These are phyloP conservation scores for Globisporangium apiculatum DNA, from an alignment of 352 stramenopile genomes.

Conservation along the genomic window DNA sequence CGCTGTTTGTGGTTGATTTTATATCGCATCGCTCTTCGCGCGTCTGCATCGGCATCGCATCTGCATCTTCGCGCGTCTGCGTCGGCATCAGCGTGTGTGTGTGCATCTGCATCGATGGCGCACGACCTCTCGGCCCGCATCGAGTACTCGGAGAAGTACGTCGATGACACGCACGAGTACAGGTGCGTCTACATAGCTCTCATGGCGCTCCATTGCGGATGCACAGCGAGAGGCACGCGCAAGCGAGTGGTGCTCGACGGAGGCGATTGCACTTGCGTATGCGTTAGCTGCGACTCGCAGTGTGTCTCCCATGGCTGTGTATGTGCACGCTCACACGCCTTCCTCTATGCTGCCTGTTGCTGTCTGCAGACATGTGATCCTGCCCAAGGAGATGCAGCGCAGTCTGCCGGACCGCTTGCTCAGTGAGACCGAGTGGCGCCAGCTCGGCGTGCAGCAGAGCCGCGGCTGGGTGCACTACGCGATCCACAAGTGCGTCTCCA, in stretches of 20 bases:
- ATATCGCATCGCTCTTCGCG: too few relatives aligned
- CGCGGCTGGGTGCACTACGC: conserved; percentile 99
- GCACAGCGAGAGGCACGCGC: too few relatives aligned
- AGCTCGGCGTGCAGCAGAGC: conserved; percentile 96
- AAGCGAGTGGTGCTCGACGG: too few relatives aligned
- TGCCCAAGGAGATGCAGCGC: conserved; percentile 97
- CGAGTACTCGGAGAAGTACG: conserved; percentile 95
- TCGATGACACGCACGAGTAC: conserved; percentile 92
- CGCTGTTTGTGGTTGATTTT: too few relatives aligned
- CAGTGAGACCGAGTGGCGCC: conserved; percentile 96
- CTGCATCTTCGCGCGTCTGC: too few relatives aligned
- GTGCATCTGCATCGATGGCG: conserved; percentile 32
- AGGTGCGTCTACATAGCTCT: conserved; percentile 32
- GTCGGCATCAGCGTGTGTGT: background rate
- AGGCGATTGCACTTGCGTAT: too few relatives aligned
- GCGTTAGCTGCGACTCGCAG: background rate
- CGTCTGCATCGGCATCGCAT: too few relatives aligned
- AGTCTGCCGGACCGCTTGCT: conserved; percentile 93
- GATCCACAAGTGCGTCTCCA: conserved; percentile 91
- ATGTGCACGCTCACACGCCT: background rate
- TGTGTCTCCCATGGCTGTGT: background rate
- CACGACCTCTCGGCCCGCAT: conserved; percentile 88
- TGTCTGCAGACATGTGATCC: conserved; percentile 88
- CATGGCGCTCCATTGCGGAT: too few relatives aligned
- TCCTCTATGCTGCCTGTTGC: background rate